phyloP scores from a whole-genome alignment of 2,329 filamentous ascomycete species.

The Pyricularia sp. region DNA sequence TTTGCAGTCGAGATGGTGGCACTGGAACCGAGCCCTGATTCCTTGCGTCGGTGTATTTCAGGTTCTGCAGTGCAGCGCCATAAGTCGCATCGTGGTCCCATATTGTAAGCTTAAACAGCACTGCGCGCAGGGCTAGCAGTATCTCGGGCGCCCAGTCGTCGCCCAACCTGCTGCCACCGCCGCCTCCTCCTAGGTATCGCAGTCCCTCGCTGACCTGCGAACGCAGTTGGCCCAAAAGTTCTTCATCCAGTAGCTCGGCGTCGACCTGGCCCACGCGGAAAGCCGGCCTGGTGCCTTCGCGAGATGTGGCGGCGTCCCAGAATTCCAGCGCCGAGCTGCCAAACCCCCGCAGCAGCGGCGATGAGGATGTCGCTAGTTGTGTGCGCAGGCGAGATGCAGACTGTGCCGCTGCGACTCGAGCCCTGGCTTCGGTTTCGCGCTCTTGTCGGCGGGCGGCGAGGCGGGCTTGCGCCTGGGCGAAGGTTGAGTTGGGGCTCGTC shows the following conservation, averaged over 20 bases:
- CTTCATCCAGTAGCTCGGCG: constrained; percentile 88
- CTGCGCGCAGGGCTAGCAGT: constrained; percentile 61
- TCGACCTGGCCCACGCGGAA: constrained; percentile 96
- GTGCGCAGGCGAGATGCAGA: constrained; percentile 24
- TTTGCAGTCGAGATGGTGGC: constrained; percentile 73
- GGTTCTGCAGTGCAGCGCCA: constrained; percentile 83
- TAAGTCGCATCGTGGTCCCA: constrained; percentile 97
- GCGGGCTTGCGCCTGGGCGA: constrained; percentile 82
- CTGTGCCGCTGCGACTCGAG: constrained; percentile 37
- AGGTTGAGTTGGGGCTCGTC: constrained; percentile 38
- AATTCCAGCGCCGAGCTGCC: constrained; percentile 44
- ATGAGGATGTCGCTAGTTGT: constrained; percentile 43
- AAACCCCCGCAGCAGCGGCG: constrained; percentile 45
- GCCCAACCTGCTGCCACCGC: constrained; percentile 43
- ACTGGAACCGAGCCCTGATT: constrained; percentile 50
- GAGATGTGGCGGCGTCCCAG: constrained; percentile 65
- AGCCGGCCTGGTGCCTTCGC: constrained; percentile 71
- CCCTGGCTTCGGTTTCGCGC: constrained; percentile 57
- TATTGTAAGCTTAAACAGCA: constrained; percentile 88
- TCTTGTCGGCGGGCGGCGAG: constrained; percentile 71
- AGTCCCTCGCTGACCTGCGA: constrained; percentile 79
- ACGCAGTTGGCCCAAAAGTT: constrained; percentile 77
- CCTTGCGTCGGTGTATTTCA: constrained; percentile 82
- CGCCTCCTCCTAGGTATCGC: constrained; percentile 65
- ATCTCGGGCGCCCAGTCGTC: constrained; percentile 89